Evolutionary conservation across 2,329 filamentous ascomycete genomes (phyloP), one percentile per base, ranked within the genome.

Genomic region (Sclerotinia spermophila): DNA sequence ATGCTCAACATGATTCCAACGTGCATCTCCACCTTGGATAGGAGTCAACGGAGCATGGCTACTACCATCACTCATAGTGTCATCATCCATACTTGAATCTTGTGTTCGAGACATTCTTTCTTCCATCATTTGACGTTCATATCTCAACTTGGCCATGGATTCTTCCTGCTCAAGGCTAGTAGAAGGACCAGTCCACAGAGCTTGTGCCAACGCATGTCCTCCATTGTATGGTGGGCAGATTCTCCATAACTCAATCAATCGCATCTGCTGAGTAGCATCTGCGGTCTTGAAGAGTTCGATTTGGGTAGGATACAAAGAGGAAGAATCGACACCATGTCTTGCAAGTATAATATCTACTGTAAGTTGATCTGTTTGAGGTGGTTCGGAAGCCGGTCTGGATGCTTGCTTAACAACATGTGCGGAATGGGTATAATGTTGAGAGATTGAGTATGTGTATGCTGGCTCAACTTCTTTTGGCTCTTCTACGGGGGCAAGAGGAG

Each of bases 391-490:
- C 30, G 82, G 83, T 66, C 84, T 81, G 71, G 82, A 81, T 2
- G 80, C 77, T 40, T 83, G 79, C 68, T 84, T 80, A 62, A 79
- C 83, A 72, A 90, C 79, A 79, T 96, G 92, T 59, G 90, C 84
- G 13, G 92, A 93, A 78, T 94, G 93, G 74, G 91, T 90, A 80
- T 97, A 97, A 80, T 97, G 93, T 78, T 92, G 90, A 15, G 92
- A 92, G 75, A 92, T 88, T 71, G 86, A 89, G 82, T 96, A 96
- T 73, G 86, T 84, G 73, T 92, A 90, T 33, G 84, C 82, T 68
- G 84, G 79, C 58, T 79, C 74, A 72, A 73, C 69, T 72, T 76
- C 68, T 76, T 76, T 69, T 76, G 79, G 62, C 77, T 79, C 69
- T 78, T 80, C 74, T 73, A 75, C 73, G 56, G 76, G 72, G 76